Evolutionary conservation across 1,284 basidiomycete genomes (phyloP).

Genomic region (Boletus smithii): DNA sequence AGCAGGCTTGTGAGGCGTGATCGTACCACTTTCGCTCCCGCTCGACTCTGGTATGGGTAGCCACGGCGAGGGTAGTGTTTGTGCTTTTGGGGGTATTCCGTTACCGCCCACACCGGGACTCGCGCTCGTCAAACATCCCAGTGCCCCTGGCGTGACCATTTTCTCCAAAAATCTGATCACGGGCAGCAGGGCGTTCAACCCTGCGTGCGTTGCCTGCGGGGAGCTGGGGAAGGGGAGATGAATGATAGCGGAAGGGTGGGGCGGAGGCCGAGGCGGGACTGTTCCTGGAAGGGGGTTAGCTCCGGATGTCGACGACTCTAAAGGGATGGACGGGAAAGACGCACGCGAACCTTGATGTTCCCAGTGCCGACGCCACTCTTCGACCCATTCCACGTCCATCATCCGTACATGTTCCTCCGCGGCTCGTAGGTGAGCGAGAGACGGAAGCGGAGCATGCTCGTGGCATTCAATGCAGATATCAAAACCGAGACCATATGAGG

Average conservation of each 20-base stretch:
- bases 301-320: not conserved
- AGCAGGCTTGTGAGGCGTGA: conserved; percentile 7
- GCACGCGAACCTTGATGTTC: conserved; percentile 19
- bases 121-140: conserved; percentile 22
- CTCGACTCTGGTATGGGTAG: conserved; percentile 23
- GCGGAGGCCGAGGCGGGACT: conserved; percentile 58
- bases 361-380: conserved; percentile 33
- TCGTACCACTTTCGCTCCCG: conserved; percentile 19
- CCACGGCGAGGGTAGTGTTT: conserved; percentile 21
- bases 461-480: conserved; percentile 86
- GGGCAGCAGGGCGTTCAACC: conserved; percentile 51
- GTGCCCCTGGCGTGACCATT: conserved; percentile 47
- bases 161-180: conserved; percentile 61
- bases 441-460: conserved; percentile 70
- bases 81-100: conserved; percentile 9
- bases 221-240: conserved; percentile 70
- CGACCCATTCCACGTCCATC: conserved; percentile 61
- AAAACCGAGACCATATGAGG: conserved; percentile 58
- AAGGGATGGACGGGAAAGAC: not conserved
- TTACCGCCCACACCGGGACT: conserved; percentile 2
- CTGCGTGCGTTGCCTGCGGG: conserved; percentile 47
- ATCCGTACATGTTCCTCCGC: conserved; percentile 68
- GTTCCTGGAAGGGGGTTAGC: conserved; percentile 8
- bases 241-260: conserved; percentile 67
- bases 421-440: conserved; percentile 55